A percentile compares a stretch with the other conserved stretches of the same genome.
Conservation (phyloP, 2,329 filamentous ascomycete species). For the Chaetomium globosum region DNA sequence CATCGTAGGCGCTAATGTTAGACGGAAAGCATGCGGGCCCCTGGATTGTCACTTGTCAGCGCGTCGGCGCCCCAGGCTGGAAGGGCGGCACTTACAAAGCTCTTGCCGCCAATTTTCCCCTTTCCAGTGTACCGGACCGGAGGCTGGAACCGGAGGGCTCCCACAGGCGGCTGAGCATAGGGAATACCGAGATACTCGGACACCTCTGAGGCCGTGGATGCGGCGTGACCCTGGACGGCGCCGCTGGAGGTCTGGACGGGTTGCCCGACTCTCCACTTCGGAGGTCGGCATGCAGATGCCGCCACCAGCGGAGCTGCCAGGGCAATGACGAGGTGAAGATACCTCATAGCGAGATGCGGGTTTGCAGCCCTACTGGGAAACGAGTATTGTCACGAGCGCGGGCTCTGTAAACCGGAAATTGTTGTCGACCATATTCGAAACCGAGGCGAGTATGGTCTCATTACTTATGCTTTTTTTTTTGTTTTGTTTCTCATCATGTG, state of each 20-base stretch:
- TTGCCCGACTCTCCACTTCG: slow-evolving; percentile 27
- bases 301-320: not conserved
- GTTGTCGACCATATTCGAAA: not conserved
- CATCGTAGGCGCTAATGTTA: slow-evolving; percentile 26
- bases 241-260: slow-evolving; percentile 43
- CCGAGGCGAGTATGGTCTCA: not conserved
- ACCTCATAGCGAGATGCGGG: not conserved
- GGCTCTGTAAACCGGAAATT: not conserved
- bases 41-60: slow-evolving; percentile 9
- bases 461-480: not conserved
- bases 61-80: not conserved
- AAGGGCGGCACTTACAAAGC: slow-evolving; percentile 20
- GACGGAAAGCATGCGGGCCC: slow-evolving; percentile 16
- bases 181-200: slow-evolving; percentile 46
- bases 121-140: slow-evolving; percentile 37
- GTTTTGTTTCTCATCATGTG: not conserved
- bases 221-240: slow-evolving; percentile 41
- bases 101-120: slow-evolving; percentile 31
- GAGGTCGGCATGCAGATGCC: not conserved
- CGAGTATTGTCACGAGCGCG: not conserved
- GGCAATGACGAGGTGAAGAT: not conserved
- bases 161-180: slow-evolving; percentile 39
- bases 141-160: slow-evolving; percentile 35
- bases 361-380: not conserved
- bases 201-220: slow-evolving; percentile 39